Conservation (phyloP, 352 stramenopile genomes). For the Phytophthora pluvialis region DNA sequence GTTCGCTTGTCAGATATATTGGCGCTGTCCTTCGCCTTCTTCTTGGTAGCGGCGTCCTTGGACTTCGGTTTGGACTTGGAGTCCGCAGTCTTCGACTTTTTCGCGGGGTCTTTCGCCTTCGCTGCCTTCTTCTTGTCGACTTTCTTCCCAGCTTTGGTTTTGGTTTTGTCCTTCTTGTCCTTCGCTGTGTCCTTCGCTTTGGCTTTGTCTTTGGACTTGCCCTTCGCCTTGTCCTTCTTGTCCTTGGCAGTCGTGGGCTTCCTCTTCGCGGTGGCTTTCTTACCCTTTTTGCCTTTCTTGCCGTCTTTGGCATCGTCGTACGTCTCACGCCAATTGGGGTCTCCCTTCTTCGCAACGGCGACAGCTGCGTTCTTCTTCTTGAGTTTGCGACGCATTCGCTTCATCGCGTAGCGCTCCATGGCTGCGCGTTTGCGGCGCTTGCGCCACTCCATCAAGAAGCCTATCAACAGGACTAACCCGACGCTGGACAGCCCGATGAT, state of each 20-base stretch:
- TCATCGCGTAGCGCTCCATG: constrained; percentile 95
- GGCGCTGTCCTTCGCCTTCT: constrained; percentile 27
- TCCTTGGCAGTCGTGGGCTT: constrained; percentile 31
- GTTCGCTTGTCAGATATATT: constrained; percentile 16
- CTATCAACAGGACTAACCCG: constrained; percentile 77
- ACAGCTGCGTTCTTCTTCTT: constrained; percentile 90
- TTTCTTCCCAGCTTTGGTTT: constrained; percentile 17
- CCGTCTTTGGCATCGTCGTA: constrained; percentile 68
- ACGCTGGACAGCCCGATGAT: constrained; percentile 85
- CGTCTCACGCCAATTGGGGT: constrained; percentile 81
- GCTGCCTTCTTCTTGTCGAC: constrained; percentile 28
- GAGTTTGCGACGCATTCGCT: constrained; percentile 94
- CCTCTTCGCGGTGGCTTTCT: constrained; percentile 37
- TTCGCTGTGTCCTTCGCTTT: constrained; percentile 30
- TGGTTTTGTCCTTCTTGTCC: constrained; percentile 28
- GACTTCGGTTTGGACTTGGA: constrained; percentile 30
- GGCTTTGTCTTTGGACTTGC: constrained; percentile 23
- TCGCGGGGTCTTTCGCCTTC: constrained; percentile 23
- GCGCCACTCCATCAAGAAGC: constrained; percentile 91
- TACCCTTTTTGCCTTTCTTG: constrained; percentile 59
- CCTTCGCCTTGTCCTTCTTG: constrained; percentile 40
- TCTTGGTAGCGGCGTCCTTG: constrained; percentile 29
- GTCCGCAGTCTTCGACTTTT: constrained; percentile 18
- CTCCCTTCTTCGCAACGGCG: constrained; percentile 69
- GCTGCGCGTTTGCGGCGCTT: constrained; percentile 90